Percentiles rank a stretch among this genome's conserved stretches.
These are phyloP conservation scores for Hymenotorrendiella dingleyae DNA, from an alignment of 2,329 filamentous ascomycete genomes.

Conservation along the genomic window DNA sequence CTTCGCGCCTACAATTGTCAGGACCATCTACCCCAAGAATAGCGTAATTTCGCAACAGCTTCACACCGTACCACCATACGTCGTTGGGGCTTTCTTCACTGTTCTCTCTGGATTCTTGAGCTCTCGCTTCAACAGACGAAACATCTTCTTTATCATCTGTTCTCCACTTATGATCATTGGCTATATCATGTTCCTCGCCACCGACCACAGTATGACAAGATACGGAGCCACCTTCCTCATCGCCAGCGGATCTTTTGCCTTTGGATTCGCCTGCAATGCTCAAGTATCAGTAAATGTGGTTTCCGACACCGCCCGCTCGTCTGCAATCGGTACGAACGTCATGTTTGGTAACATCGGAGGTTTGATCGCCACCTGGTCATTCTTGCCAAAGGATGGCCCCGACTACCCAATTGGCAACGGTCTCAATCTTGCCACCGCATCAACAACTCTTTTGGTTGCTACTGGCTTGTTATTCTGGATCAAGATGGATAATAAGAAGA, in stretches of 20 bases:
- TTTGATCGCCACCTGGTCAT: constrained; percentile 59
- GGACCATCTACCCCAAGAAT: constrained; percentile 57
- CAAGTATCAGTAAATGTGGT: constrained; percentile 66
- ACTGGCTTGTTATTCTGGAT: constrained; percentile 53
- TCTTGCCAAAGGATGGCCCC: constrained; percentile 56
- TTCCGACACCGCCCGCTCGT: constrained; percentile 61
- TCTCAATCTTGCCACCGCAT: constrained; percentile 58
- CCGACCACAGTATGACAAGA: constrained; percentile 43
- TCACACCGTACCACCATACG: constrained; percentile 64
- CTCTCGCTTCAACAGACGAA: constrained; percentile 54
- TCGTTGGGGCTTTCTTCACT: constrained; percentile 63
- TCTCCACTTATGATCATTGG: constrained; percentile 62
- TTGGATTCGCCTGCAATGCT: constrained; percentile 60
- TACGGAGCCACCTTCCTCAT: constrained; percentile 70
- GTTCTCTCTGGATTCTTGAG: constrained; percentile 55
- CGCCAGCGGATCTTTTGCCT: constrained; percentile 55
- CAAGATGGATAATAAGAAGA: constrained; percentile 53
- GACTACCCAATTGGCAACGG: constrained; percentile 68
- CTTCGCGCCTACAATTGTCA: constrained; percentile 65
- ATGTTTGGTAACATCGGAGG: constrained; percentile 73
- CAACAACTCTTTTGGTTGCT: constrained; percentile 46
- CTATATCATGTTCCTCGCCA: constrained; percentile 65
- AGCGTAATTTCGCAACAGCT: constrained; percentile 60
- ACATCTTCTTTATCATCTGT: constrained; percentile 53
- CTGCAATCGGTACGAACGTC: constrained; percentile 61